Conservation (phyloP, 306 rosid species). For the Dalbergia cochinchinensis region DNA sequence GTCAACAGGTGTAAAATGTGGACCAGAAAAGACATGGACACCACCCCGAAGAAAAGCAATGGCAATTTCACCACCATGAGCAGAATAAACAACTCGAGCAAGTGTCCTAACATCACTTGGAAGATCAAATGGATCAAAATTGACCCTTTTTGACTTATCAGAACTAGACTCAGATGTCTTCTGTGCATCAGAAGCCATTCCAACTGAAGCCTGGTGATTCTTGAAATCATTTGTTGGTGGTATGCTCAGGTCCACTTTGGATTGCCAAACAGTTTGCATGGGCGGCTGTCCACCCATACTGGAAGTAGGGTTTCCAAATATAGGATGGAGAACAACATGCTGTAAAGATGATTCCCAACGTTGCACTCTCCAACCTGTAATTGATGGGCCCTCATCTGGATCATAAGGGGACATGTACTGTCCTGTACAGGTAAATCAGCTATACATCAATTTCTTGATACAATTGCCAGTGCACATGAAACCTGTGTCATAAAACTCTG, state of each 20-base stretch:
- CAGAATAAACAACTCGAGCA: conserved; percentile 92
- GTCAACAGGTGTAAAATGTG: conserved; percentile 84
- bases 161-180: conserved; percentile 58
- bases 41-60: conserved; percentile 98
- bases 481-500: conserved; percentile 30
- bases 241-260: conserved; percentile 90
- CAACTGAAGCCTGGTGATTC: conserved; percentile 66
- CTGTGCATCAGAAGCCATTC: conserved; percentile 62
- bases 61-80: conserved; percentile 99
- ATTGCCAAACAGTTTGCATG: conserved; percentile 99
- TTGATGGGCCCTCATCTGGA: conserved; percentile 99
- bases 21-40: conserved; percentile 95
- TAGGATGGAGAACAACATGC: conserved; percentile 95
- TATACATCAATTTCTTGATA: conserved; percentile 36
- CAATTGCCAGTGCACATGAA: conserved; percentile 21
- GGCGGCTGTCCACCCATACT: conserved; percentile 96
- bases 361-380: conserved; percentile 99
- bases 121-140: conserved; percentile 96
- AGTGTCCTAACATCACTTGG: conserved; percentile 99
- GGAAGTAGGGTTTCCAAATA: conserved; percentile 94
- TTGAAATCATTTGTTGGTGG: conserved; percentile 92
- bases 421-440: conserved; percentile 67
- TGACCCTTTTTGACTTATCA: conserved; percentile 73
- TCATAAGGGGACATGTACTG: conserved; percentile 99
- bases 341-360: conserved; percentile 99